A percentile compares a stretch with the other conserved stretches of the same genome.
Evolutionary conservation across 352 stramenopile species (phyloP).

Genomic region (Phytophthora brassicae): DNA sequence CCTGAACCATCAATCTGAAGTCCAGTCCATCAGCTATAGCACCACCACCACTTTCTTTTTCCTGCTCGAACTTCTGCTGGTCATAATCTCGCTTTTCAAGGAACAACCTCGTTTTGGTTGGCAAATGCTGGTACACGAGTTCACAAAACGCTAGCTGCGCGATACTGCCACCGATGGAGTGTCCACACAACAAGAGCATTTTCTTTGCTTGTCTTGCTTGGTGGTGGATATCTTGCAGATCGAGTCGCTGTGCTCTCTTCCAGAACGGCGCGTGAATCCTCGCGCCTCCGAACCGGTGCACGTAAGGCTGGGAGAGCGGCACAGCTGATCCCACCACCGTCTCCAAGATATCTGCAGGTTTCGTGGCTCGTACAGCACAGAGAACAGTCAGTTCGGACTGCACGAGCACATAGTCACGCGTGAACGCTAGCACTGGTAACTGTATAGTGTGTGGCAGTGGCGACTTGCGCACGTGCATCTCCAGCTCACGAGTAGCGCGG

Average conservation of each 20-base stretch:
- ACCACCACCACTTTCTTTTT: slow-evolving; percentile 4
- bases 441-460: slow-evolving; percentile 64
- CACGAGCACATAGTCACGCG: slow-evolving; percentile 55
- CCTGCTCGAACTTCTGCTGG: slow-evolving; percentile 38
- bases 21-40: slow-evolving; percentile 17
- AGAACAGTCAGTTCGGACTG: slow-evolving; percentile 64
- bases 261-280: slow-evolving; percentile 81
- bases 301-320: slow-evolving; percentile 61
- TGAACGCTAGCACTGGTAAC: slow-evolving; percentile 58
- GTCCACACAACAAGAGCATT: slow-evolving; percentile 71
- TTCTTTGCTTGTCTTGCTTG: slow-evolving; percentile 55
- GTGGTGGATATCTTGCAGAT: slow-evolving; percentile 50
- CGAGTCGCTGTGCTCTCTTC: slow-evolving; percentile 62
- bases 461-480: slow-evolving; percentile 62
- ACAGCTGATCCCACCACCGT: slow-evolving; percentile 69
- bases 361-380: slow-evolving; percentile 68
- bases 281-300: slow-evolving; percentile 72
- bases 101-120: slow-evolving; percentile 41
- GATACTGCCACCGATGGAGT: slow-evolving; percentile 85
- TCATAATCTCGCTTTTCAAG: slow-evolving; percentile 70
- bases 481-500: slow-evolving; percentile 38
- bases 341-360: slow-evolving; percentile 61
- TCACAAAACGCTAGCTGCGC: slow-evolving; percentile 78
- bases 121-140: slow-evolving; percentile 72
- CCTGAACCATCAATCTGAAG: slow-evolving; percentile 29